A percentile compares a stretch with the other conserved stretches of the same genome.
Conservation (phyloP, 225 moss, liverwort and hornwort genomes). For the Pseudoscleropodium purum region DNA sequence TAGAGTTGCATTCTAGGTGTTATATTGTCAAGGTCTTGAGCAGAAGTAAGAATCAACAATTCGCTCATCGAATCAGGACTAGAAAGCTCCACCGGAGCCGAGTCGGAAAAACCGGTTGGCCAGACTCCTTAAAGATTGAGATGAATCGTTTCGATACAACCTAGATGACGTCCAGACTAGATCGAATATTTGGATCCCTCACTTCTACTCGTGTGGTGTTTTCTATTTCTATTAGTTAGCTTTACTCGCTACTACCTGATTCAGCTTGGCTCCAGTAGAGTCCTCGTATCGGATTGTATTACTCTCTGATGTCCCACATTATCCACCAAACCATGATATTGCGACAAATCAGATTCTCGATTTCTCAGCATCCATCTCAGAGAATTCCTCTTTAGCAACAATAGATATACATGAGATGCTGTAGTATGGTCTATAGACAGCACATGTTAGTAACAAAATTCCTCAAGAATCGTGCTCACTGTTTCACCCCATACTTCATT, state of each 20-base stretch:
- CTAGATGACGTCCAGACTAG: neutral
- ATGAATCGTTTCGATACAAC: neutral
- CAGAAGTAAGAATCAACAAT: neutral
- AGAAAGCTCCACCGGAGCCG: neutral
- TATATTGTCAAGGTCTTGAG: neutral
- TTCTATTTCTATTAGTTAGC: neutral
- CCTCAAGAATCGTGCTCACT: neutral
- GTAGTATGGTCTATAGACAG: neutral
- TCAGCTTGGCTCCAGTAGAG: slow-evolving; percentile 1
- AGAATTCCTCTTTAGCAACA: neutral
- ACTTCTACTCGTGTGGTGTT: neutral
- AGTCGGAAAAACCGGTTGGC: neutral
- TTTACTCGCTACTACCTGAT: slow-evolving; percentile 22
- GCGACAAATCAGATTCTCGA: neutral
- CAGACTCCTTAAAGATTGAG: neutral
- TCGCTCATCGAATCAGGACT: neutral
- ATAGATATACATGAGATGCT: neutral
- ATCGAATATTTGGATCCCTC: neutral
- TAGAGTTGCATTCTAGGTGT: neutral
- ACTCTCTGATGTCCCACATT: slow-evolving; percentile 19
- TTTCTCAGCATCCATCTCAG: neutral
- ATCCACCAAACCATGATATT: slow-evolving; percentile 6
- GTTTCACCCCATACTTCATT: neutral
- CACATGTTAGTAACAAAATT: neutral
- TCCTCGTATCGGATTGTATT: slow-evolving; percentile 14